Conservation (phyloP, 1,139 yeast species). For the Saccharomyces hybrid region DNA sequence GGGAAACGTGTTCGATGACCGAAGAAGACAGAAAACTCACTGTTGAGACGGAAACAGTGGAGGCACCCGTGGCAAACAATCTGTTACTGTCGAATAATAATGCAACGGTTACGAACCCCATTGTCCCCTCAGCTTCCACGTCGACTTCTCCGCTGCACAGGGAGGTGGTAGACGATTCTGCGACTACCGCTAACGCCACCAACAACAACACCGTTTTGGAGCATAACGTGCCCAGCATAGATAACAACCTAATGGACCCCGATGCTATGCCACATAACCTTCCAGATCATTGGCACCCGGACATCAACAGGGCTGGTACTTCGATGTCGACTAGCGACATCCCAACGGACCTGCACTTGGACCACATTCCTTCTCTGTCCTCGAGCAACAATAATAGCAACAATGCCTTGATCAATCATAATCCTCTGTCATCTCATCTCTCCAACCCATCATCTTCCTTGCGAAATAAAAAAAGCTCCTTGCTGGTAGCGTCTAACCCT, state of each 20-base stretch:
- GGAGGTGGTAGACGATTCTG: not conserved
- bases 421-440: constrained; percentile 27
- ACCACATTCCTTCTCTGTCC: not conserved
- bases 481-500: constrained; percentile 19
- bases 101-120: not conserved
- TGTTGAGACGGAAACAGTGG: constrained; percentile 34
- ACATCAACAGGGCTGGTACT: not conserved
- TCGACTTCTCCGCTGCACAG: not conserved
- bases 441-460: constrained; percentile 12
- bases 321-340: not conserved
- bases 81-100: constrained; percentile 5
- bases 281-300: not conserved
- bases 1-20: constrained; percentile 21
- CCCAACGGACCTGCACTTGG: not conserved
- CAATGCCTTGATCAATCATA: constrained; percentile 19
- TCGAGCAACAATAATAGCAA: not conserved
- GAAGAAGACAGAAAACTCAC: constrained; percentile 28
- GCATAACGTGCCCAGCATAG: not conserved
- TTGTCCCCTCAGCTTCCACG: not conserved
- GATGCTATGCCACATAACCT: not conserved
- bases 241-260: not conserved
- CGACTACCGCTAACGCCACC: not conserved
- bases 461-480: constrained; percentile 25
- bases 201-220: not conserved
- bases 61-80: constrained; percentile 22